Evolutionary conservation across 2,329 filamentous ascomycete species (phyloP).

Genomic region (Graphilbum fragrans): DNA sequence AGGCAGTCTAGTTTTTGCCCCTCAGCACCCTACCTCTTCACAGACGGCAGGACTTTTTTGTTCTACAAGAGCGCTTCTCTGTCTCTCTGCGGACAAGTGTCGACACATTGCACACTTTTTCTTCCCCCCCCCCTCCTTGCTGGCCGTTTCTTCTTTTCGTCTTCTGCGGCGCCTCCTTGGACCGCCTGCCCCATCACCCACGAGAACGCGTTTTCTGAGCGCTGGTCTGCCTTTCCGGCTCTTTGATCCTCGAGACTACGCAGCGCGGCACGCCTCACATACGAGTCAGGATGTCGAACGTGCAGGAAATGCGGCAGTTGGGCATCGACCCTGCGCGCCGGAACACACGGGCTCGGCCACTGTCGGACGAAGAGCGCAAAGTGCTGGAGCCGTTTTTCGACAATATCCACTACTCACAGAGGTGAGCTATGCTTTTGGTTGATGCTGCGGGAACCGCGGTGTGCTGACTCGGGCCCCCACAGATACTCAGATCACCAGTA

Average conservation of each 20-base stretch:
- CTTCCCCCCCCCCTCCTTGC: too few relatives aligned
- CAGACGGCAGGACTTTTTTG: too few relatives aligned
- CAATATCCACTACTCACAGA: conserved; percentile 76
- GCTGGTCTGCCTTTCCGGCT: background rate
- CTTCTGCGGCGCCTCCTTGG: background rate
- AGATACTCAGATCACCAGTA: conserved; percentile 90
- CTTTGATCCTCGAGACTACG: too few relatives aligned
- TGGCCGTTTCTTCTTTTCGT: background rate
- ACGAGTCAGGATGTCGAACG: conserved; percentile 8
- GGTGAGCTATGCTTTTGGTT: conserved; percentile 22
- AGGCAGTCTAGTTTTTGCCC: conserved; percentile 2
- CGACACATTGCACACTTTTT: too few relatives aligned
- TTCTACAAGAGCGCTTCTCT: too few relatives aligned
- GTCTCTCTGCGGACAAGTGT: too few relatives aligned
- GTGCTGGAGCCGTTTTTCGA: conserved; percentile 86
- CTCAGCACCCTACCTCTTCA: background rate
- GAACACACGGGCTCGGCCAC: conserved; percentile 71
- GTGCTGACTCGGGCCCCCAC: conserved; percentile 7
- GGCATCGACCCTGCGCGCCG: conserved; percentile 75
- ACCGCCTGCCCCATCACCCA: too few relatives aligned
- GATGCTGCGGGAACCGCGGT: background rate
- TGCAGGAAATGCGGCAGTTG: conserved; percentile 16
- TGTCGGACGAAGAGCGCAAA: conserved; percentile 71
- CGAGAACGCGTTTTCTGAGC: too few relatives aligned
- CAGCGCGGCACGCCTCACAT: too few relatives aligned